phyloP scores from a whole-genome alignment of 1,284 basidiomycete species.

The Malassezia brasiliensis region DNA sequence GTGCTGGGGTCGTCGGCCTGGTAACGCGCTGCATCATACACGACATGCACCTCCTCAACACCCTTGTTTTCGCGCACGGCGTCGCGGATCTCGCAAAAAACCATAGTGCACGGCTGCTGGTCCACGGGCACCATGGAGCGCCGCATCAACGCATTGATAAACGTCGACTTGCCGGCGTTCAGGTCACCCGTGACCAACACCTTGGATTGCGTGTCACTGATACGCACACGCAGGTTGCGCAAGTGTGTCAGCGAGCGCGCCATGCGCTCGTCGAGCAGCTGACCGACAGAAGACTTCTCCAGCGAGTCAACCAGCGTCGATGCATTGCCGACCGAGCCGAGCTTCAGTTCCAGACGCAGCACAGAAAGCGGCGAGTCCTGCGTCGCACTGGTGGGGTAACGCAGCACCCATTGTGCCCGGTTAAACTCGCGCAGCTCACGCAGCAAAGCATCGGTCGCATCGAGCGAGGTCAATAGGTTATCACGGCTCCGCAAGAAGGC shows the following conservation, averaged over 20 bases:
- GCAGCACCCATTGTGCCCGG: conserved; percentile 71
- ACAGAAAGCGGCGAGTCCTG: conserved; percentile 51
- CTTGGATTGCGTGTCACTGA: conserved; percentile 85
- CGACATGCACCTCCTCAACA: conserved; percentile 66
- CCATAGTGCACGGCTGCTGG: conserved; percentile 93
- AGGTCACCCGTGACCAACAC: conserved; percentile 98
- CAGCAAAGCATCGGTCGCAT: conserved; percentile 62
- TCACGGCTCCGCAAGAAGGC: conserved; percentile 9
- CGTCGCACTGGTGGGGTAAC: conserved; percentile 58
- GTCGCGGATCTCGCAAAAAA: conserved; percentile 94
- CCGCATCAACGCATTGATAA: conserved; percentile 85
- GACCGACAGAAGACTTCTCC: conserved; percentile 83
- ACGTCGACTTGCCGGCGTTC: conserved; percentile 96
- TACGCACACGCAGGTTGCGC: conserved; percentile 70
- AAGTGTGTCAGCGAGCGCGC: conserved; percentile 69
- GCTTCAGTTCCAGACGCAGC: conserved; percentile 81
- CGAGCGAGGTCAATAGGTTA: conserved; percentile 63
- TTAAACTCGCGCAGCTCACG: conserved; percentile 69
- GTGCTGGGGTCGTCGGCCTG: conserved; percentile 64
- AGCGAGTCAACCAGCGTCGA: conserved; percentile 77
- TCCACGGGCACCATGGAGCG: conserved; percentile 78
- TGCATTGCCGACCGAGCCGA: conserved; percentile 54
- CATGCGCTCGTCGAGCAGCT: conserved; percentile 78
- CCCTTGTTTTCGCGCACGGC: conserved; percentile 67
- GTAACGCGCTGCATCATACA: conserved; percentile 58